Percentiles rank a stretch among this genome's conserved stretches.
Conservation (phyloP, 352 stramenopile genomes). For the Thalassiosira ordinaria region DNA sequence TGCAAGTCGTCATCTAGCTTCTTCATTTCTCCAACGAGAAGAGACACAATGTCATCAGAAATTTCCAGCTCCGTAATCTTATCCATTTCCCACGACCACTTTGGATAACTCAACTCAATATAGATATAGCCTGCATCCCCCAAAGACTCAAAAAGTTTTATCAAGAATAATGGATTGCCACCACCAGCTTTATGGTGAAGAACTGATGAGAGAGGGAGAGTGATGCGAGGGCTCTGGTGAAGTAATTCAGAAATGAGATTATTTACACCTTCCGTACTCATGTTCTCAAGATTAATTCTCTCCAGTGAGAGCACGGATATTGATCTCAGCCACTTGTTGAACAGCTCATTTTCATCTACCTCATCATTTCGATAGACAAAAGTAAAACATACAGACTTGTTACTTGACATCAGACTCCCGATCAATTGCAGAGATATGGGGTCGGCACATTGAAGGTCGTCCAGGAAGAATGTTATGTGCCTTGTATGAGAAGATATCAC, state of each 20-base stretch:
- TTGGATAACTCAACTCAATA: slow-evolving; percentile 19
- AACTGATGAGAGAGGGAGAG: slow-evolving; percentile 36
- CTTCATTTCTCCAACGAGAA: slow-evolving; percentile 41
- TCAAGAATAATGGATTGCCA: neutral
- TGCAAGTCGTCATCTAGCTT: too few relatives aligned
- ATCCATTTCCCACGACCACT: slow-evolving; percentile 37
- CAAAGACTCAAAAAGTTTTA: slow-evolving; percentile 23
- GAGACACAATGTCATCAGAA: slow-evolving; percentile 34
- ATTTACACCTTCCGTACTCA: slow-evolving; percentile 38
- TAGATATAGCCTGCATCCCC: slow-evolving; percentile 24
- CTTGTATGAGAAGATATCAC: slow-evolving; percentile 15
- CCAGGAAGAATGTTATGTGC: slow-evolving; percentile 39
- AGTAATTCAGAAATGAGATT: slow-evolving; percentile 43
- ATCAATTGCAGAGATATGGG: slow-evolving; percentile 31
- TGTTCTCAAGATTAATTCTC: slow-evolving; percentile 32
- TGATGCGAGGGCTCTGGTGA: slow-evolving; percentile 37
- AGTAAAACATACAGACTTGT: slow-evolving; percentile 32
- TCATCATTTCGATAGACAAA: slow-evolving; percentile 49
- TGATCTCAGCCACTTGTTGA: slow-evolving; percentile 24
- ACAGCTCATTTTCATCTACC: neutral
- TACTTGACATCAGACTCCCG: slow-evolving; percentile 16
- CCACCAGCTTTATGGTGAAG: slow-evolving; percentile 40
- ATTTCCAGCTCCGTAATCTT: slow-evolving; percentile 47
- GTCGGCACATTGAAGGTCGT: slow-evolving; percentile 54
- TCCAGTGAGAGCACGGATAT: slow-evolving; percentile 19